Base-by-base conservation (phyloP, 2,329 filamentous ascomycete genomes). In the Hypocrella siamensis region DNA sequence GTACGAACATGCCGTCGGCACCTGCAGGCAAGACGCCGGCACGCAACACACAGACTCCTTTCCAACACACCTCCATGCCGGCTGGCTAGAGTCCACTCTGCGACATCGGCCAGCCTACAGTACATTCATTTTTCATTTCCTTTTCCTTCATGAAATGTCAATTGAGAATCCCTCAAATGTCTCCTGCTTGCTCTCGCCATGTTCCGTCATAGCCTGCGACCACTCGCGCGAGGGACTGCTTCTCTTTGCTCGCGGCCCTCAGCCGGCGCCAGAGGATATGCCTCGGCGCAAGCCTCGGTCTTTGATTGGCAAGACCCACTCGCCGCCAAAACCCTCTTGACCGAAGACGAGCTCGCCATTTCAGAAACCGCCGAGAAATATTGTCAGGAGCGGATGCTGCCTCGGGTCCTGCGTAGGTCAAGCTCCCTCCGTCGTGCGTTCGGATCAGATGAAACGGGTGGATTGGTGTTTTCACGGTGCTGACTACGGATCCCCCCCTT, bases 301-400 rank as follows among this genome's bases (percentile, higher is more conserved):
- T 96, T 94, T 54, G 75, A 93, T 53, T 98, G 90, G 88, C 71
- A 90, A 52, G 90, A 98, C 50, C 86, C 90, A 15, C 63, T 98
- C 36, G 69, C 67, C 17, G 66, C 77, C 22, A 75, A 74, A 46
- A 79, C 74, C 47, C 59, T 93, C 28, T 70, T 85, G 46, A 93
- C 85, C 1, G 82, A 93, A 42, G 90, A 98, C 37, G 90, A 98
- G 56, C 52, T 83, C 41, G 84, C 86, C 11, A 88, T 98, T 42
- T 68, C 79, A 26, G 84, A 94, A 46, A 93, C 84, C 5, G 88
- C 88, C 21, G 81, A 93, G 56, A 71, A 82, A 38, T 98, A 96
- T 50, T 96, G 86, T 52, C 88, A 96, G 55, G 86, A 96, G 52
- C 72, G 73, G 37, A 65, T 98, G 60, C 62, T 81, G 26, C 90